Evolutionary conservation across 768 basidiomycete species (phyloP).

Genomic region (Mycena vitilis): DNA sequence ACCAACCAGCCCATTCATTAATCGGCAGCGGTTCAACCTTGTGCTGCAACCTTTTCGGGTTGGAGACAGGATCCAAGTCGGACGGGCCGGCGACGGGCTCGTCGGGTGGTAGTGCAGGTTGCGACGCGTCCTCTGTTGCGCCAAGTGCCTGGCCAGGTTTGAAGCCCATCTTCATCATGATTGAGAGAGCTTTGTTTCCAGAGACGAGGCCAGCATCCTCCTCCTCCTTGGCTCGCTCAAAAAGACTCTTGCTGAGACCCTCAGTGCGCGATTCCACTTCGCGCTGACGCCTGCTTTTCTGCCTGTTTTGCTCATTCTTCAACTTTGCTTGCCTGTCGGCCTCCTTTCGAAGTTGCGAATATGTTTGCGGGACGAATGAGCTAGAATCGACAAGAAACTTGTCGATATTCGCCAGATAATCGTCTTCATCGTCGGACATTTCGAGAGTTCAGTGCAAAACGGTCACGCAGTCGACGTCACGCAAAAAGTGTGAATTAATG

Average conservation of each 20-base stretch:
- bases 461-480: constrained; percentile 12
- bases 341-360: constrained; percentile 77
- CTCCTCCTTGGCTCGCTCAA: constrained; percentile 79
- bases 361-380: constrained; percentile 65
- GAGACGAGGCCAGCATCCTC: constrained; percentile 61
- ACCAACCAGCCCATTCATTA: constrained; percentile 82
- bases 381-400: constrained; percentile 73
- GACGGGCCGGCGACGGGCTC: constrained; percentile 16
- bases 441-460: background rate
- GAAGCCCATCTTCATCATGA: constrained; percentile 97
- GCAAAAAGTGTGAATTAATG: background rate
- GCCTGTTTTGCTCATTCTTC: constrained; percentile 76
- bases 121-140: constrained; percentile 44
- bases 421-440: constrained; percentile 84
- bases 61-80: constrained; percentile 1
- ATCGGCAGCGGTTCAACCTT: constrained; percentile 77
- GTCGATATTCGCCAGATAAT: constrained; percentile 80
- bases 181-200: constrained; percentile 82
- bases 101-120: constrained; percentile 7
- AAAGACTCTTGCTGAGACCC: constrained; percentile 83
- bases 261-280: constrained; percentile 83
- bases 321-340: constrained; percentile 64
- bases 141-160: constrained; percentile 86
- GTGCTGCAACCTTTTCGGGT: constrained; percentile 48
- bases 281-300: constrained; percentile 73